A percentile compares a stretch with the other conserved stretches of the same genome.
phyloP scores from a whole-genome alignment of 2,329 filamentous ascomycete genomes.

The Zasmidium cellare region DNA sequence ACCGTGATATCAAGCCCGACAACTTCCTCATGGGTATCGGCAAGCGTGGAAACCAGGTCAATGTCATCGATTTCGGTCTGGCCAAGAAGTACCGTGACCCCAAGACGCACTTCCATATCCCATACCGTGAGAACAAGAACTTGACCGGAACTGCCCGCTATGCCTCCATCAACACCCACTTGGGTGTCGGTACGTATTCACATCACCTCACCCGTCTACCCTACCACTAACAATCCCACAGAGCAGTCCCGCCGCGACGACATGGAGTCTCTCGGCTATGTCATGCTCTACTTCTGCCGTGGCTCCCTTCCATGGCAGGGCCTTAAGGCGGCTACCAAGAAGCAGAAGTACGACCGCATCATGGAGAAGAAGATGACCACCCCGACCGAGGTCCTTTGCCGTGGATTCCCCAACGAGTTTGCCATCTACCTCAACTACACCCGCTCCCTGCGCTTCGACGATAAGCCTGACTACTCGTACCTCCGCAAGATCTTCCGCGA shows the following conservation, averaged over 20 bases:
- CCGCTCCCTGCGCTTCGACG: slow-evolving; percentile 95
- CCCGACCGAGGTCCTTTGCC: slow-evolving; percentile 95
- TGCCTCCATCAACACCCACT: slow-evolving; percentile 97
- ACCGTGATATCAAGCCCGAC: slow-evolving; percentile 99
- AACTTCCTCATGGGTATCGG: slow-evolving; percentile 99
- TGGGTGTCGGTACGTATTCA: slow-evolving; percentile 73
- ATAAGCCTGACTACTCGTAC: slow-evolving; percentile 99
- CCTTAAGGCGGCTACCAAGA: slow-evolving; percentile 66
- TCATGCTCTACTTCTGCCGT: slow-evolving; percentile 99
- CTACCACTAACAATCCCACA: slow-evolving; percentile 34
- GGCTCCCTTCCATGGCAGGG: slow-evolving; percentile 99
- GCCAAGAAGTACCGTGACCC: slow-evolving; percentile 99
- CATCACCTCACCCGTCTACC: not conserved
- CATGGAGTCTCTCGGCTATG: slow-evolving; percentile 98
- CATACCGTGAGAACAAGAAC: slow-evolving; percentile 99
- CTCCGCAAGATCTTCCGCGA: slow-evolving; percentile 99
- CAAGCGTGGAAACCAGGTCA: slow-evolving; percentile 98
- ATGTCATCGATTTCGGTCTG: slow-evolving; percentile 97
- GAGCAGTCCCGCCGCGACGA: slow-evolving; percentile 99
- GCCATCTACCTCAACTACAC: slow-evolving; percentile 99
- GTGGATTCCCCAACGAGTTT: slow-evolving; percentile 98
- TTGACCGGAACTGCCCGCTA: slow-evolving; percentile 97
- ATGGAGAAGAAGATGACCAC: slow-evolving; percentile 99
- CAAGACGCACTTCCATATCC: slow-evolving; percentile 99
- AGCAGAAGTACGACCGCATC: slow-evolving; percentile 99